phyloP scores from a whole-genome alignment of 2,329 filamentous ascomycete genomes.

The Trichoderma pleuroti region DNA sequence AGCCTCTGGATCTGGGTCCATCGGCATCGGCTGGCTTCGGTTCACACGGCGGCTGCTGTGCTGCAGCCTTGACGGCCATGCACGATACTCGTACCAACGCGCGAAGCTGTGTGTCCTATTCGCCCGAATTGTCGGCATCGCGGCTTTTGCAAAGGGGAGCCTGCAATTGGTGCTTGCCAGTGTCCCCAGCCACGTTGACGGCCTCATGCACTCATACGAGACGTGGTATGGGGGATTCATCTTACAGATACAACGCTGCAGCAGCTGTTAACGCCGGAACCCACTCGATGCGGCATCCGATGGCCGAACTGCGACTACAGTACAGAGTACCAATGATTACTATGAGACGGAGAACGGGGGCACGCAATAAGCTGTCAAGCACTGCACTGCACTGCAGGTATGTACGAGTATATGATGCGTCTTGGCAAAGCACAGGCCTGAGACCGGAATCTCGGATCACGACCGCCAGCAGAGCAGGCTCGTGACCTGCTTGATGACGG shows the following conservation, averaged over 20 bases:
- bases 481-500: slow-evolving; percentile 8
- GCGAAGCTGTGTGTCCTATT: not conserved
- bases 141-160: not conserved
- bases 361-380: not conserved
- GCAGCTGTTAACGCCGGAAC: not conserved
- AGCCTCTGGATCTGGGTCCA: slow-evolving; percentile 5
- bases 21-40: slow-evolving; percentile 20
- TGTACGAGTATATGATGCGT: not conserved
- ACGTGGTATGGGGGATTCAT: not conserved
- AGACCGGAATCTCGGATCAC: not conserved
- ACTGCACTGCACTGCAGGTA: not conserved
- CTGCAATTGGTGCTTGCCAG: not conserved
- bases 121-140: not conserved
- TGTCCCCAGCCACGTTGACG: not conserved
- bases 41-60: slow-evolving; percentile 3
- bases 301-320: not conserved
- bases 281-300: slow-evolving; percentile 2
- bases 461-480: not conserved
- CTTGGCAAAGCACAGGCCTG: not conserved
- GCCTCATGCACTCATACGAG: not conserved
- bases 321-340: not conserved
- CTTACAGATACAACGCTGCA: not conserved
- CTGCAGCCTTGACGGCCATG: not conserved
- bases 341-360: not conserved
- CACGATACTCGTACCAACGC: not conserved